Base-by-base conservation (phyloP, 2,329 filamentous ascomycete genomes). In the Sporothrix brunneoviolacea region DNA sequence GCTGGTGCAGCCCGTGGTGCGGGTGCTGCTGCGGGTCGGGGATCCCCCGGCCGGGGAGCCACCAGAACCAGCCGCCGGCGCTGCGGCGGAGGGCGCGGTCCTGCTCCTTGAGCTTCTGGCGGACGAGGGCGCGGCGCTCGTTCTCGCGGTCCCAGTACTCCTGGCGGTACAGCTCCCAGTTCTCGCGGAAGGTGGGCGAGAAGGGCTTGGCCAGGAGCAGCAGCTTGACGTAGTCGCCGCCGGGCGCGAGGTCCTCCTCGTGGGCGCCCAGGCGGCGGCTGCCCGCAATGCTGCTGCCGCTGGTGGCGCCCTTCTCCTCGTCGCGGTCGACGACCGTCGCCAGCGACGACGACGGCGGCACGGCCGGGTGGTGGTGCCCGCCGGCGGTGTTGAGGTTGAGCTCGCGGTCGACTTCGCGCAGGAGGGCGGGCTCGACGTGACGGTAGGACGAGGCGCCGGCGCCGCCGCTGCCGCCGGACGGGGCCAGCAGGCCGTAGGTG, bases 111-210 rank as follows among this genome's bases (percentile, higher is more conserved):
- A 95, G 71, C 62, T 86, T 86, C 38, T 76, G 63, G 37, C 88
- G 78, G 21, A 96, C 72, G 51, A 86, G 70, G 3, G 84, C 79
- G 12, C 93, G 82, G 2, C 91, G 83, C 65, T 95, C 89, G 63
- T 98, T 98, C 66, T 98, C 93, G 54, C 84, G 84, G 60, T 96
- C 91, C 93, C 93, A 98, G 68, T 96, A 98, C 54, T 96, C 91
- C 30, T 85, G 83, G 48, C 93, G 80, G 68, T 94, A 98, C 15
- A 91, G 76, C 63, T 98, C 93, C 93, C 93, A 98, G 57, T 95
- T 95, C 65, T 97, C 91, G 18, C 93, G 80, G 62, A 98, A 98
- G 41, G 88, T 89, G 0, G 93, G 85, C 6, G 88, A 94, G 63
- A 98, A 98, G 0, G 91, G 90, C 64, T 98, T 98, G 1, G 93